phyloP scores from a whole-genome alignment of 345 rosid genomes.

The Lepidium africanum region DNA sequence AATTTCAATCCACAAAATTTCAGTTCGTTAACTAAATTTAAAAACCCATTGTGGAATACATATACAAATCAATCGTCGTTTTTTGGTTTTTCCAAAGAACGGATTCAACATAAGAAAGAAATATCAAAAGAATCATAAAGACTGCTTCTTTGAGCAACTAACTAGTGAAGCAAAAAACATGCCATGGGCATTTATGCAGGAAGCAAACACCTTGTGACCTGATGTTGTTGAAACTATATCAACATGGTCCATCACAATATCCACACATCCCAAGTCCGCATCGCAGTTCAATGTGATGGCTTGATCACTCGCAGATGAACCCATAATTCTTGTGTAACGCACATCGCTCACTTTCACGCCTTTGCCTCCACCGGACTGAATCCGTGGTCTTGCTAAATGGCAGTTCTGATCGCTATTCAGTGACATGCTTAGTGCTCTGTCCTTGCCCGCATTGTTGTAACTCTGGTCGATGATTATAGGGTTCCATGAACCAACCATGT shows the following conservation, averaged over 20 bases:
- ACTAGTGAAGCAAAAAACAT: not conserved
- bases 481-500: conserved; percentile 7
- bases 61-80: no score
- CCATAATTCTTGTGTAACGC: conserved; percentile 21
- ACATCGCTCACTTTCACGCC: conserved; percentile 33
- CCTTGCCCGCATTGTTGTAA: not conserved
- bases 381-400: not conserved
- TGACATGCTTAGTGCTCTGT: not conserved
- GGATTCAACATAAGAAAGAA: not conserved
- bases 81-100: not conserved
- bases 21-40: not conserved
- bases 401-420: not conserved
- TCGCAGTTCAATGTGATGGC: conserved; percentile 32
- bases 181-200: conserved; percentile 28
- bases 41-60: not conserved
- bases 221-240: conserved; percentile 8
- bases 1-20: not conserved
- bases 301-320: conserved; percentile 26
- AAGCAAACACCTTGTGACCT: conserved; percentile 12
- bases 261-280: conserved; percentile 22
- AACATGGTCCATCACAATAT: conserved; percentile 24
- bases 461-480: conserved; percentile 42
- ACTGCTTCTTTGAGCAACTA: not conserved
- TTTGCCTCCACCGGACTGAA: not conserved
- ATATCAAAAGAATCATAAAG: not conserved